Evolutionary conservation across 257 asterid species (phyloP), one percentile per base, ranked within the genome.

Genomic region (Gentiana macrophylla): DNA sequence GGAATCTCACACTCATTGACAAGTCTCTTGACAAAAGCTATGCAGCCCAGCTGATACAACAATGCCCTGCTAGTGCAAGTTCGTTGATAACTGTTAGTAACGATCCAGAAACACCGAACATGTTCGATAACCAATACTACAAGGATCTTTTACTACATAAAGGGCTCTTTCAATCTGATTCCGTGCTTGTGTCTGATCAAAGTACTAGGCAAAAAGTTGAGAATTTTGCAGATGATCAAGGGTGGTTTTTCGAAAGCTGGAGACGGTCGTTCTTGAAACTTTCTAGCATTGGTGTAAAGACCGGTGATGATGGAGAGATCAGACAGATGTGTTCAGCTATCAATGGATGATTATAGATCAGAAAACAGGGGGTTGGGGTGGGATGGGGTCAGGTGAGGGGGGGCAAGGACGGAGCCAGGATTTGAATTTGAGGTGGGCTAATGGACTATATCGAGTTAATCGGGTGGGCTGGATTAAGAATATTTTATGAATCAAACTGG

Each of bases 121-220:
- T 62, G 35, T 86, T 86, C 37, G 96, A 86, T 50, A 86, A 86
- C 56, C 66, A 67, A 52, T 86, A 84, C 61, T 84, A 71, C 67
- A 80, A 62, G 70, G 70, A 74, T 44, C 55, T 86, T 62, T 53
- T 73, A 1, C 70, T 60, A 1, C 86, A 78, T 54, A 86, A 63
- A 59, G 94, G 94, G 4, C 75, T 84, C 49, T 81, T 86, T 55
- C 92, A 82, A 33, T 84, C 94, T 3, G 96, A 86, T 77, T 81
- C 94, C 6, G 78, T 77, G 0, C 69, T 86, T 56, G 24, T 80
- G 3, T 66, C 51, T 37, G 93, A 86, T 47, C 63, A 13, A 49
- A 75, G 74, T 55, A 73, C 92, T 3, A 72, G 54, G 49, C 46
- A 57, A 7, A 65, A 46, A 70, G 94, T 86, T 55, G 5, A 33